phyloP scores from a whole-genome alignment of 441 rosid genomes.

The Pelargonium myrrhifolium region DNA sequence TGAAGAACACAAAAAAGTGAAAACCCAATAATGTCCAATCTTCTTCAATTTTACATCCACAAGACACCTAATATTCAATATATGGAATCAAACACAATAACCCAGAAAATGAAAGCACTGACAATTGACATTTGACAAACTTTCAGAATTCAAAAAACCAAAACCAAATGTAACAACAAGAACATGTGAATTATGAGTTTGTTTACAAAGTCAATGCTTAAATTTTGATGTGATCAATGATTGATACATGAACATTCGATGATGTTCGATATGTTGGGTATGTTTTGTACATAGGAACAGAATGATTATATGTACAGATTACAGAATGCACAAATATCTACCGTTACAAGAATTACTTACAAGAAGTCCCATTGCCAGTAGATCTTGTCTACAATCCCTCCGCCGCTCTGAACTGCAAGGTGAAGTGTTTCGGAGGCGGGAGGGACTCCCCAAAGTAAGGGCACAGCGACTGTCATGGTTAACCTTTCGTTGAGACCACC shows the following conservation, averaged over 20 bases:
- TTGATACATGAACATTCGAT: conserved; percentile 9
- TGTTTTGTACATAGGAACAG: conserved; percentile 30
- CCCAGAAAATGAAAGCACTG: too few relatives aligned
- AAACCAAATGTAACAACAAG: too few relatives aligned
- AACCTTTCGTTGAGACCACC: conserved; percentile 81
- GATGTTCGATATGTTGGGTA: neutral
- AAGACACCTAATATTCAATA: too few relatives aligned
- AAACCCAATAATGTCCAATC: too few relatives aligned
- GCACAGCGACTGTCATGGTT: conserved; percentile 83
- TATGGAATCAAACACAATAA: too few relatives aligned
- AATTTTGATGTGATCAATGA: neutral
- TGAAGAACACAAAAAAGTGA: too few relatives aligned
- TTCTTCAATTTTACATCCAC: too few relatives aligned
- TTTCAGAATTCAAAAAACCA: too few relatives aligned
- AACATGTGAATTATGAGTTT: too few relatives aligned
- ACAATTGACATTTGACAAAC: too few relatives aligned
- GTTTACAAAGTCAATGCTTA: too few relatives aligned
- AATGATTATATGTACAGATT: conserved; percentile 31
- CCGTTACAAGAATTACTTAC: conserved; percentile 34
- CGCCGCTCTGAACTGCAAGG: conserved; percentile 79
- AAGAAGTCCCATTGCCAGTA: conserved; percentile 87
- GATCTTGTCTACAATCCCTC: conserved; percentile 85
- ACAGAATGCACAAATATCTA: conserved; percentile 18
- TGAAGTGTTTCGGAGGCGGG: conserved; percentile 90
- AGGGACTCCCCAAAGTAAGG: conserved; percentile 90